Percentiles rank a stretch among this genome's conserved stretches.
These are phyloP conservation scores for Aspergillus flavus DNA, from an alignment of 2,329 filamentous ascomycete genomes.

Conservation along the genomic window DNA sequence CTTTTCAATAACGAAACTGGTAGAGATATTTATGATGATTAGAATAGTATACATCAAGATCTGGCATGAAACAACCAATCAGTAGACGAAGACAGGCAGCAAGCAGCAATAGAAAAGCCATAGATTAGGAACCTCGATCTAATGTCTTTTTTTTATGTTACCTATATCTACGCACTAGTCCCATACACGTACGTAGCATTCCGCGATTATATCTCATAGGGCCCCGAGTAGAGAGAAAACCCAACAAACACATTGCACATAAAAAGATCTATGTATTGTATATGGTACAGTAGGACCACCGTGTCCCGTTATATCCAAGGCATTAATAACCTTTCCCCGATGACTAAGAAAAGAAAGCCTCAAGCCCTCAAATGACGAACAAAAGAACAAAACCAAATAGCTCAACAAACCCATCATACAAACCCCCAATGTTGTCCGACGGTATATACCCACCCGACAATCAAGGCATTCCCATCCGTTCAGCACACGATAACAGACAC, in stretches of 20 bases:
- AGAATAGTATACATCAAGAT: constrained; percentile 1
- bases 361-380: not conserved
- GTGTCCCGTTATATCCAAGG: not conserved
- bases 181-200: not conserved
- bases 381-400: constrained; percentile 12
- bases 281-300: not conserved
- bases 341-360: not conserved
- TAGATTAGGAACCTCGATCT: not conserved
- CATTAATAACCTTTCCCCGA: not conserved
- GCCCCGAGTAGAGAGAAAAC: not conserved
- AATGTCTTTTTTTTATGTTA: not conserved
- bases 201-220: not conserved
- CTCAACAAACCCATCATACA: not conserved
- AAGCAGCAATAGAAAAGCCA: not conserved
- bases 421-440: not conserved
- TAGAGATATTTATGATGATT: not conserved
- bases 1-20: constrained; percentile 5
- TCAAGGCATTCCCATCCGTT: not conserved
- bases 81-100: not conserved
- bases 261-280: constrained; percentile 4
- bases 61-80: not conserved
- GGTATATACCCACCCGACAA: not conserved
- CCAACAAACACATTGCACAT: not conserved
- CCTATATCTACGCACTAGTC: not conserved
- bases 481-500: not conserved